These are phyloP conservation scores for Powellomyces hirtus DNA, from an alignment of 192 early-diverging fungal species.

Conservation along the genomic window DNA sequence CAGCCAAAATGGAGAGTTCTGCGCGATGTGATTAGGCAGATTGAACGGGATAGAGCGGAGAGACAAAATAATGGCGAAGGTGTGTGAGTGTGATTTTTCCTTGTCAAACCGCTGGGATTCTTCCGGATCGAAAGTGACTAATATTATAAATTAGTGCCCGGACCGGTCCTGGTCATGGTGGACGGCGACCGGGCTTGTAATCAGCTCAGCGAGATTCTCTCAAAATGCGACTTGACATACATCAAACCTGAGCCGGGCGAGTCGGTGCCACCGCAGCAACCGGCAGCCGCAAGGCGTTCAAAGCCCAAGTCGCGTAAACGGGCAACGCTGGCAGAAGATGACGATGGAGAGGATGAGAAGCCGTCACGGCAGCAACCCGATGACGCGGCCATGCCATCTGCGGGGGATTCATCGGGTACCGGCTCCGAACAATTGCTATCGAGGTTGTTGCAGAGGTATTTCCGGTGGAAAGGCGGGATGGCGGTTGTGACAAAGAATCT, in stretches of 20 bases:
- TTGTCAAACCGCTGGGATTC: neutral
- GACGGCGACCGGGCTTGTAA: constrained; percentile 62
- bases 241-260: constrained; percentile 32
- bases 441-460: constrained; percentile 64
- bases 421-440: constrained; percentile 35
- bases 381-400: constrained; percentile 4
- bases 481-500: constrained; percentile 30
- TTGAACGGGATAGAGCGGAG: constrained; percentile 60
- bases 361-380: no score
- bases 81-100: constrained; percentile 3
- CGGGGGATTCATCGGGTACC: no score
- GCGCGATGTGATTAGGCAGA: constrained; percentile 70
- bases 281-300: neutral
- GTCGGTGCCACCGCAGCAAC: neutral
- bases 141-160: constrained; percentile 19
- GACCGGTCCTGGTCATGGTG: constrained; percentile 69
- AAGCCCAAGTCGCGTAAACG: neutral
- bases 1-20: constrained; percentile 90
- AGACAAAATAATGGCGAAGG: constrained; percentile 25
- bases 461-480: constrained; percentile 65
- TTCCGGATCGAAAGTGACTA: neutral
- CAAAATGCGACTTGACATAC: constrained; percentile 23
- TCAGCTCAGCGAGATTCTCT: constrained; percentile 59
- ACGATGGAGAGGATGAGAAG: neutral
- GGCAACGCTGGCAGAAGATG: neutral